Conservation (phyloP, 2,329 filamentous ascomycete genomes). For the Exophiala dermatitidis region DNA sequence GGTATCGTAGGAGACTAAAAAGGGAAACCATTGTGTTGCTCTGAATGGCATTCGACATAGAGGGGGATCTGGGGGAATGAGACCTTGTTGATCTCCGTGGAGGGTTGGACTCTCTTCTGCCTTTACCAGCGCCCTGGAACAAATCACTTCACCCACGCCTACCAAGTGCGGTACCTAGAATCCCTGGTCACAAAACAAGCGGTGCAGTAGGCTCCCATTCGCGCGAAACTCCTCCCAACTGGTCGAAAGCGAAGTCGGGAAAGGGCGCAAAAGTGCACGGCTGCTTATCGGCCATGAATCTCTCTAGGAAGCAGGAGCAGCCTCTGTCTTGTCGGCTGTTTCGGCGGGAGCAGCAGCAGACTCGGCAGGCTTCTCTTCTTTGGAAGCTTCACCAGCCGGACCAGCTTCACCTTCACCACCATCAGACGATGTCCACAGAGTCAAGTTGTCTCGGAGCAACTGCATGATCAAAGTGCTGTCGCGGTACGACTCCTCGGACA, state of each 20-base stretch:
- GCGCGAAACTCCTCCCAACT: conserved; percentile 12
- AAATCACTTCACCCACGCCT: conserved; percentile 18
- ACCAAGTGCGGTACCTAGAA: conserved; percentile 15
- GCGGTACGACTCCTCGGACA: conserved; percentile 96
- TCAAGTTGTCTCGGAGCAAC: conserved; percentile 94
- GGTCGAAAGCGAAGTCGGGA: conserved; percentile 14
- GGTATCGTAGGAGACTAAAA: conserved; percentile 25
- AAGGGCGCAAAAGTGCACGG: conserved; percentile 14
- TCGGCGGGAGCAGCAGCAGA: conserved; percentile 38
- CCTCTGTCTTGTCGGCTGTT: conserved; percentile 26
- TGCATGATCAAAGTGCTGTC: conserved; percentile 99
- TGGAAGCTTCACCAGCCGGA: conserved; percentile 49
- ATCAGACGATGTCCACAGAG: conserved; percentile 94
- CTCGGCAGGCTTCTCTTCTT: conserved; percentile 54
- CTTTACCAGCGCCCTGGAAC: conserved; percentile 16
- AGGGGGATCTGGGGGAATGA: conserved; percentile 8
- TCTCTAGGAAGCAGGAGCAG: conserved; percentile 25
- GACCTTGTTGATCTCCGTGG: not conserved
- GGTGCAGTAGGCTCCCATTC: conserved; percentile 15
- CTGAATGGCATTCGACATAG: conserved; percentile 20
- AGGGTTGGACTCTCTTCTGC: conserved; percentile 5
- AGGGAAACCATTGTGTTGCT: conserved; percentile 16
- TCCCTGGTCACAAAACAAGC: conserved; percentile 14
- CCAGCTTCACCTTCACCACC: conserved; percentile 65
- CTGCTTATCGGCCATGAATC: conserved; percentile 8